Percentiles rank a stretch among this genome's conserved stretches.
phyloP scores from a whole-genome alignment of 129 eudicot species.

The Tagetes patula region DNA sequence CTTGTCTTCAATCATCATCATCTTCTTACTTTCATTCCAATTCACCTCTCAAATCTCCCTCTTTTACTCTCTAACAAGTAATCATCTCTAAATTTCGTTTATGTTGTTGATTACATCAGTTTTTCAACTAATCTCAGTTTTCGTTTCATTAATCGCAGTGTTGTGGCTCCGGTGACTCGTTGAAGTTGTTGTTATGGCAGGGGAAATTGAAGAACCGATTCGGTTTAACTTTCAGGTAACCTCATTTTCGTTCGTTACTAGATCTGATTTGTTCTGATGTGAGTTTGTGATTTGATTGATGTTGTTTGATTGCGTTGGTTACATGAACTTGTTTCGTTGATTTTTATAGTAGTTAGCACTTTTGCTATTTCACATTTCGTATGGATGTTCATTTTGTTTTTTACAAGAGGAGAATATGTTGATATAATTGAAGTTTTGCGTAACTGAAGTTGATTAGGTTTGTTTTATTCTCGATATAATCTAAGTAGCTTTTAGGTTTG shows the following conservation, averaged over 20 bases:
- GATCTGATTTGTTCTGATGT: conserved; percentile 9
- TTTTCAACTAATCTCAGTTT: neutral
- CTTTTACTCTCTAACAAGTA: neutral
- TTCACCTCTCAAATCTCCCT: conserved; percentile 15
- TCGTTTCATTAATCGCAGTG: conserved; percentile 17
- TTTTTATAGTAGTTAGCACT: neutral
- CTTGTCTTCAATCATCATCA: conserved; percentile 23
- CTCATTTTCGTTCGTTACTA: neutral
- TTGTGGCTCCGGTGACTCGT: conserved; percentile 22
- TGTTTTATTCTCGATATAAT: neutral
- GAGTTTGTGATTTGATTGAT: neutral
- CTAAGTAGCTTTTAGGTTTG: too few species aligned
- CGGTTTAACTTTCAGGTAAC: conserved; percentile 60
- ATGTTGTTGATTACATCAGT: neutral
- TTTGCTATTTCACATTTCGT: neutral
- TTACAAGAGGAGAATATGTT: neutral
- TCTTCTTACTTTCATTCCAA: conserved; percentile 11
- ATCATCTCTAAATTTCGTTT: neutral
- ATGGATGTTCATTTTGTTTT: neutral
- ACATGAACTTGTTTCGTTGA: neutral
- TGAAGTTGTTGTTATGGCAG: conserved; percentile 44
- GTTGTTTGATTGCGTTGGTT: neutral
- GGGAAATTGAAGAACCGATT: conserved; percentile 59
- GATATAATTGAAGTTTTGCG: neutral
- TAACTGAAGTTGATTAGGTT: neutral